Conservation (phyloP, 306 rosid species). For the Boehmeria nivea region DNA sequence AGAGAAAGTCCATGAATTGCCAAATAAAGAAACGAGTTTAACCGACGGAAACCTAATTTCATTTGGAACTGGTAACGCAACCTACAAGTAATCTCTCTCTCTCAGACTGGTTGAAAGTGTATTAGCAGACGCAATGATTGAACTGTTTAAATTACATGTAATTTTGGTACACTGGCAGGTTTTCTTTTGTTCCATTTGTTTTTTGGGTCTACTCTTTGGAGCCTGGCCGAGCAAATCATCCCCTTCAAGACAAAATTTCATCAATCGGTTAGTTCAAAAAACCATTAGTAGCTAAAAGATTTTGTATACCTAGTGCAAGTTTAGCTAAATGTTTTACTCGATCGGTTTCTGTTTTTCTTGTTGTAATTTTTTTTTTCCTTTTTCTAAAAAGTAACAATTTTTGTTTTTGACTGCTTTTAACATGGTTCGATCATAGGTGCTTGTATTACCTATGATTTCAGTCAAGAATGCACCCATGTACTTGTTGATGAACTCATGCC, state of each 20-base stretch:
- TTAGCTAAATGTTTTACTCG: no score
- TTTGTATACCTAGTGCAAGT: no score
- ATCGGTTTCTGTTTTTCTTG: not conserved
- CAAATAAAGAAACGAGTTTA: slow-evolving; percentile 62
- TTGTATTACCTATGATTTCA: slow-evolving; percentile 30
- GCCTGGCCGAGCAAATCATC: slow-evolving; percentile 34
- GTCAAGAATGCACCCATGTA: slow-evolving; percentile 79
- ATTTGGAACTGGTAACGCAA: slow-evolving; percentile 88
- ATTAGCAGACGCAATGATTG: no score
- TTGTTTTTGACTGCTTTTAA: not conserved
- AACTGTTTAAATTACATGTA: no score
- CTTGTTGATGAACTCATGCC: slow-evolving; percentile 73
- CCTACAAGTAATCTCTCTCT: slow-evolving; percentile 54
- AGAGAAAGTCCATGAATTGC: slow-evolving; percentile 68
- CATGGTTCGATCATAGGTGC: slow-evolving; percentile 52
- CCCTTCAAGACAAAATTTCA: slow-evolving; percentile 57
- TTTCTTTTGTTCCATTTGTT: slow-evolving; percentile 59
- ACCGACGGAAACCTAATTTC: slow-evolving; percentile 68
- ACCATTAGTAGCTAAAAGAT: no score
- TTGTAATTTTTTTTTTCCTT: not conserved
- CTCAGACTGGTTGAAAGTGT: not conserved
- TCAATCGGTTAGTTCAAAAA: slow-evolving; percentile 63
- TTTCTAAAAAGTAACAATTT: slow-evolving; percentile 6
- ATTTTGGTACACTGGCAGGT: slow-evolving; percentile 43
- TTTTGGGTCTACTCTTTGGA: slow-evolving; percentile 45